Evolutionary conservation across 2,329 filamentous ascomycete genomes (phyloP).

Genomic region (Microsporum audouinii): DNA sequence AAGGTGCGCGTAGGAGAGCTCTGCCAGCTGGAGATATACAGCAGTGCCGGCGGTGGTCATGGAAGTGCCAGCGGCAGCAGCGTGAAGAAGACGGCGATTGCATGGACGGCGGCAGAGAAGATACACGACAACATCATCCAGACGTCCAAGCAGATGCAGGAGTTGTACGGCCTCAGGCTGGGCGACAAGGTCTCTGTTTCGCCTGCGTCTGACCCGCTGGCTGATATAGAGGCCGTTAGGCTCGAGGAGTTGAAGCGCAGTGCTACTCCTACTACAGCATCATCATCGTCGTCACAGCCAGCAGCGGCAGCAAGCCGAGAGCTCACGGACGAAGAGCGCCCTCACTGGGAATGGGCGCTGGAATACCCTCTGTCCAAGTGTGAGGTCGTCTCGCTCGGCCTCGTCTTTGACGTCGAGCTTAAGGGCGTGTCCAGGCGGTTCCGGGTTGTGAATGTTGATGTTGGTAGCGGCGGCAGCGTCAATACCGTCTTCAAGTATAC

Average conservation of each 20-base stretch:
- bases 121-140: slow-evolving; percentile 57
- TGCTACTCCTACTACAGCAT: background rate
- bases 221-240: slow-evolving; percentile 47
- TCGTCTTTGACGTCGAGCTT: slow-evolving; percentile 54
- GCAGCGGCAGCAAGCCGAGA: slow-evolving; percentile 13
- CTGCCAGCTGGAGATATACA: slow-evolving; percentile 28
- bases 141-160: slow-evolving; percentile 62
- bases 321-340: slow-evolving; percentile 27
- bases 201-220: slow-evolving; percentile 40
- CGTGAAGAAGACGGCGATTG: slow-evolving; percentile 48
- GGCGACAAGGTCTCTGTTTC: slow-evolving; percentile 56
- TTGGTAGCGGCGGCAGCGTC: slow-evolving; percentile 30
- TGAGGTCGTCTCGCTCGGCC: slow-evolving; percentile 58
- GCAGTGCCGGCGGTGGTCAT: slow-evolving; percentile 4
- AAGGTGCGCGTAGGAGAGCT: slow-evolving; percentile 48
- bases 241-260: slow-evolving; percentile 43
- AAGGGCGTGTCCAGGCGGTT: slow-evolving; percentile 52
- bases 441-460: slow-evolving; percentile 48
- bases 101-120: slow-evolving; percentile 51
- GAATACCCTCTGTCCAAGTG: slow-evolving; percentile 40
- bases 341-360: slow-evolving; percentile 41
- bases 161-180: slow-evolving; percentile 59
- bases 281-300: background rate
- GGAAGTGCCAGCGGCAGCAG: slow-evolving; percentile 25
- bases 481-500: slow-evolving; percentile 29